A percentile compares a stretch with the other conserved stretches of the same genome.
Evolutionary conservation across 257 asterid genomes (phyloP).

Genomic region (Penstemon barbatus): DNA sequence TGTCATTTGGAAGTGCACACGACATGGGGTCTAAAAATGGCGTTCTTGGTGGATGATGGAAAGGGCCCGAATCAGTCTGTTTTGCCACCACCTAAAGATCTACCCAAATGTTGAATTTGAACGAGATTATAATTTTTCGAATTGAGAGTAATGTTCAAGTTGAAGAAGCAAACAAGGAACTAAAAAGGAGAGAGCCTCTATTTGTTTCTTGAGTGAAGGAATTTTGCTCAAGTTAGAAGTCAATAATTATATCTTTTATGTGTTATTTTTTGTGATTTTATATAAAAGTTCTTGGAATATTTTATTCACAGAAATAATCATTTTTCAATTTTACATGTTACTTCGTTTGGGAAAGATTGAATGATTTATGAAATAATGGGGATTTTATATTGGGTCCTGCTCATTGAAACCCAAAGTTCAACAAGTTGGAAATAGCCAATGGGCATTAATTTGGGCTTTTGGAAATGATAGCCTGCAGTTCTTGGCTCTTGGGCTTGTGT

Average conservation of each 20-base stretch:
- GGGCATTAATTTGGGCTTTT: background rate
- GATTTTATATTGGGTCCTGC: background rate
- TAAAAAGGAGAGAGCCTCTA: conserved; percentile 4
- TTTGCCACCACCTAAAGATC: conserved; percentile 81
- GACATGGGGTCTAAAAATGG: conserved; percentile 85
- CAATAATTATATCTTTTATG: conserved; percentile 17
- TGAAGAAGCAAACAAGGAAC: conserved; percentile 13
- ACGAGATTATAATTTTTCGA: background rate
- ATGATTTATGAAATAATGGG: background rate
- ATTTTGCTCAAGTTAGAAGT: conserved; percentile 30
- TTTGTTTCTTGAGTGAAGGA: conserved; percentile 37
- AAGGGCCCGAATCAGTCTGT: conserved; percentile 61
- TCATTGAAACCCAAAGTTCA: background rate
- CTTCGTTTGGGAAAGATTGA: too few relatives aligned
- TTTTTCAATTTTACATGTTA: background rate
- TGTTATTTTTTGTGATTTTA: conserved; percentile 16
- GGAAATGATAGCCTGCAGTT: background rate
- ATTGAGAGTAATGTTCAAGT: conserved; percentile 17
- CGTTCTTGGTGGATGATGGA: conserved; percentile 88
- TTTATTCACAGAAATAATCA: background rate
- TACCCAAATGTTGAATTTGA: conserved; percentile 60
- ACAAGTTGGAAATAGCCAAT: too few relatives aligned
- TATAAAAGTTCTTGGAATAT: background rate
- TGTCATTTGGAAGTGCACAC: conserved; percentile 95
- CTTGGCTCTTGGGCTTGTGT: background rate